Evolutionary conservation across 257 asterid genomes (phyloP).

Genomic region (Solanum boliviense): DNA sequence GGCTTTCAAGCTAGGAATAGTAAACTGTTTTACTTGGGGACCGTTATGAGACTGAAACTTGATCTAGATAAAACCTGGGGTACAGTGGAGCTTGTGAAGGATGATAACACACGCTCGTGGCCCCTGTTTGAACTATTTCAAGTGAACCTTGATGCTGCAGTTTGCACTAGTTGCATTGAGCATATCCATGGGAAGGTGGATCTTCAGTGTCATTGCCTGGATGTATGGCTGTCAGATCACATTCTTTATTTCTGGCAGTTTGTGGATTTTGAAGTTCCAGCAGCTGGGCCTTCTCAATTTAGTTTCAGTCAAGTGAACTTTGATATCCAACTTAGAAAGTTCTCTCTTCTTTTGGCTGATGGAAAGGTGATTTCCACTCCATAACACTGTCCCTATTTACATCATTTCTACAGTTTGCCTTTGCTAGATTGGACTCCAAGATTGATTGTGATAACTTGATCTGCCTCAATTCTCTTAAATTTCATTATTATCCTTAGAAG

Average conservation of each 20-base stretch:
- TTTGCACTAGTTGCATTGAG: slow-evolving; percentile 27
- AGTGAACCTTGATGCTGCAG: slow-evolving; percentile 47
- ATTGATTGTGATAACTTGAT: background rate
- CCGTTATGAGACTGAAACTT: slow-evolving; percentile 31
- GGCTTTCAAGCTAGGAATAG: slow-evolving; percentile 36
- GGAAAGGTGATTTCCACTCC: slow-evolving; percentile 47
- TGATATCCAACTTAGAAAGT: slow-evolving; percentile 42
- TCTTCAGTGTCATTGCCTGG: slow-evolving; percentile 48
- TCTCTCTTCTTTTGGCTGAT: slow-evolving; percentile 66
- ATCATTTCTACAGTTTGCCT: background rate
- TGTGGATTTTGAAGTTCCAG: slow-evolving; percentile 41
- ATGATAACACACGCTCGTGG: slow-evolving; percentile 36
- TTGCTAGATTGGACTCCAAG: background rate
- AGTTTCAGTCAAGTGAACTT: slow-evolving; percentile 37
- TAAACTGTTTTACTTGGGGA: slow-evolving; percentile 44
- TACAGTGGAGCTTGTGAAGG: slow-evolving; percentile 34
- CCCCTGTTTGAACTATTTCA: slow-evolving; percentile 66
- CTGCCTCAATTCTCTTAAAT: background rate
- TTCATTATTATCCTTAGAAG: background rate
- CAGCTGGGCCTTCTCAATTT: slow-evolving; percentile 32
- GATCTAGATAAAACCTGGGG: slow-evolving; percentile 47
- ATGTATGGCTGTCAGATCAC: slow-evolving; percentile 63
- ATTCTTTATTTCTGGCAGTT: slow-evolving; percentile 39
- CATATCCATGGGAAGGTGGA: slow-evolving; percentile 27
- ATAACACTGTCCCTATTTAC: background rate